phyloP scores from a whole-genome alignment of 352 stramenopile genomes.

The Phytophthora multivora region DNA sequence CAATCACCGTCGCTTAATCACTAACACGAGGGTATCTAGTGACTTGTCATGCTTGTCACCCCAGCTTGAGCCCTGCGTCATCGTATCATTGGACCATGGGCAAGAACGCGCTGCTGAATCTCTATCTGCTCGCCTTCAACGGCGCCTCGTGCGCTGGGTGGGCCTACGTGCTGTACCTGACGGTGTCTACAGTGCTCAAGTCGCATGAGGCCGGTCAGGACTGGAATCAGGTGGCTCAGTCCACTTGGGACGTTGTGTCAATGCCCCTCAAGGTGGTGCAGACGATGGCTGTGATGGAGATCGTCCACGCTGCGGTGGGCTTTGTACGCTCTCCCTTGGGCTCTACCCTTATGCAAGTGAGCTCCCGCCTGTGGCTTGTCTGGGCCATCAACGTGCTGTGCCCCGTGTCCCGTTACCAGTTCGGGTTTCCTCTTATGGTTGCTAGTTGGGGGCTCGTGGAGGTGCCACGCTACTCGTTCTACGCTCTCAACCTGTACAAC shows the following conservation, averaged over 20 bases:
- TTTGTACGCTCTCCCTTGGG: slow-evolving; percentile 95
- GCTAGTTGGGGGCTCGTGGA: slow-evolving; percentile 88
- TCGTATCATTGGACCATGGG: slow-evolving; percentile 49
- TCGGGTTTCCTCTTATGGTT: slow-evolving; percentile 89
- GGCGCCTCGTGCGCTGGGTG: slow-evolving; percentile 65
- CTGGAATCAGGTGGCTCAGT: slow-evolving; percentile 51
- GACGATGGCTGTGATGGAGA: slow-evolving; percentile 94
- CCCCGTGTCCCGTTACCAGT: slow-evolving; percentile 76
- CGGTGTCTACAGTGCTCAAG: slow-evolving; percentile 51
- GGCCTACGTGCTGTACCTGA: slow-evolving; percentile 77
- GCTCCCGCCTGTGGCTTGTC: slow-evolving; percentile 92
- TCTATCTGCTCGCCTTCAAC: slow-evolving; percentile 84
- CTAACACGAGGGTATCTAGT: background rate
- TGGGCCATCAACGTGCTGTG: slow-evolving; percentile 94
- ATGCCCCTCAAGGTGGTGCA: slow-evolving; percentile 89
- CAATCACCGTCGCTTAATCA: slow-evolving; percentile 17
- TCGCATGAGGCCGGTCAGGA: slow-evolving; percentile 52
- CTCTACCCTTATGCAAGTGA: slow-evolving; percentile 93
- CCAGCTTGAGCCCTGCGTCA: slow-evolving; percentile 22
- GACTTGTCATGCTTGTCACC: slow-evolving; percentile 17
- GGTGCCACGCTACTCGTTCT: slow-evolving; percentile 98
- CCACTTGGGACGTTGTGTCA: slow-evolving; percentile 61
- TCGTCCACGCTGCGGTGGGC: slow-evolving; percentile 94
- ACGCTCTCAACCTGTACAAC: slow-evolving; percentile 94
- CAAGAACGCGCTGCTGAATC: slow-evolving; percentile 69